Conservation (phyloP, 2,329 filamentous ascomycete genomes). For the Xylaria sp. region DNA sequence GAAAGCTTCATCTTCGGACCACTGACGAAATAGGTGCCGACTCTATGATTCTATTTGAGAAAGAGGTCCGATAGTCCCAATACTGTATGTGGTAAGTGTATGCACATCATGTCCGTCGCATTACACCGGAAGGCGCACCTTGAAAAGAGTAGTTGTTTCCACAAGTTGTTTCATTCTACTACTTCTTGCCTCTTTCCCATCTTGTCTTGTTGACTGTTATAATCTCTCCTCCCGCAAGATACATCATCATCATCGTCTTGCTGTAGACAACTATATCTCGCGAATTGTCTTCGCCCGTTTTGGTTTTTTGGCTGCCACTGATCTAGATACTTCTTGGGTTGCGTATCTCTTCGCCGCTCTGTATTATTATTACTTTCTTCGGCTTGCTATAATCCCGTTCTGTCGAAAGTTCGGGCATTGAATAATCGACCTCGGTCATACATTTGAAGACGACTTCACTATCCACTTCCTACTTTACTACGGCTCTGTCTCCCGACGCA, state of each 20-base stretch:
- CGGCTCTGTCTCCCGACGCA: not conserved
- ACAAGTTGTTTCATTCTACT: slow-evolving; percentile 9
- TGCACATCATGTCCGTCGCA: too few species aligned
- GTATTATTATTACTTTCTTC: slow-evolving; percentile 12
- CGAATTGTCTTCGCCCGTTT: not conserved
- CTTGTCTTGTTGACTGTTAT: not conserved
- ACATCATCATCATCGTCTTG: not conserved
- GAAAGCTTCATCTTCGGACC: slow-evolving; percentile 4
- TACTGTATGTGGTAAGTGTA: not conserved
- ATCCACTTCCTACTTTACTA: not conserved
- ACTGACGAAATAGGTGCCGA: not conserved
- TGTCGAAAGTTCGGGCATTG: slow-evolving; percentile 4
- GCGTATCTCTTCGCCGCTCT: slow-evolving; percentile 12
- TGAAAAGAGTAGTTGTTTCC: slow-evolving; percentile 12
- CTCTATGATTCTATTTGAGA: not conserved
- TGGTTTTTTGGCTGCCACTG: slow-evolving; percentile 17
- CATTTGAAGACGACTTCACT: not conserved
- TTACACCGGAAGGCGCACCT: not conserved
- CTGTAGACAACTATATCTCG: slow-evolving; percentile 4
- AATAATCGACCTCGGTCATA: slow-evolving; percentile 9
- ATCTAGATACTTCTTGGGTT: slow-evolving; percentile 21
- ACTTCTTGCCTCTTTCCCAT: slow-evolving; percentile 1
- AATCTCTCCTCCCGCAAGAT: slow-evolving; percentile 1
- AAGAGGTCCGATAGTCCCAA: not conserved
- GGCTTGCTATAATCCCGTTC: not conserved